Conservation (phyloP, 192 early-diverging fungal species). For the Coemansia guatemalensis region DNA sequence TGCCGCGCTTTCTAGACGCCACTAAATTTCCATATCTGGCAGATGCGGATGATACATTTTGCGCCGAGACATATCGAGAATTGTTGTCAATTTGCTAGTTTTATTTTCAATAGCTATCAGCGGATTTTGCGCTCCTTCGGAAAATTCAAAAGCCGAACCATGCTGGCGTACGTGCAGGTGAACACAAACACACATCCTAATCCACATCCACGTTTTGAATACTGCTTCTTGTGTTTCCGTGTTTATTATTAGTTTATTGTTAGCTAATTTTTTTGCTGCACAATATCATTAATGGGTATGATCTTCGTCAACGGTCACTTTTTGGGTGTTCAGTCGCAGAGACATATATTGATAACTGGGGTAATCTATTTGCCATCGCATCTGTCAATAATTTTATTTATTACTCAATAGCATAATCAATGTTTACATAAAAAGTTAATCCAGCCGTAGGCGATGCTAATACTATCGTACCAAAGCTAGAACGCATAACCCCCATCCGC, state of each 20-base stretch:
- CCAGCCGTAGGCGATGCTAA: background rate
- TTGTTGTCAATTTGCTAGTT: background rate
- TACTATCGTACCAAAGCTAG: background rate
- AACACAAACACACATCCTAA: background rate
- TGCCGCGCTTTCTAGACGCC: background rate
- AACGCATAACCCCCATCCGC: background rate
- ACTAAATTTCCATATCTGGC: background rate
- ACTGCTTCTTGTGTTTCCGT: background rate
- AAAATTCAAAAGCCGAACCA: background rate
- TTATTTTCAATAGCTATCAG: background rate
- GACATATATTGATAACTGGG: background rate
- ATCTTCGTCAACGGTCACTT: background rate
- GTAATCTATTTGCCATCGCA: background rate
- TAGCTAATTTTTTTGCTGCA: background rate
- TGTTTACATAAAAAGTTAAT: background rate
- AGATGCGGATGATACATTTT: background rate
- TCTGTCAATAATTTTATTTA: background rate
- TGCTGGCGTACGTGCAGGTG: background rate
- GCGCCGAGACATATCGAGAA: background rate
- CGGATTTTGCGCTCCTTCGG: background rate
- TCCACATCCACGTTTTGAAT: background rate
- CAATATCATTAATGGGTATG: background rate
- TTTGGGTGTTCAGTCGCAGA: background rate
- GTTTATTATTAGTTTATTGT: background rate
- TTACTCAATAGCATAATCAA: background rate